These are phyloP conservation scores for Cyphellophora attinorum DNA, from an alignment of 2,329 filamentous ascomycete genomes.

Conservation along the genomic window DNA sequence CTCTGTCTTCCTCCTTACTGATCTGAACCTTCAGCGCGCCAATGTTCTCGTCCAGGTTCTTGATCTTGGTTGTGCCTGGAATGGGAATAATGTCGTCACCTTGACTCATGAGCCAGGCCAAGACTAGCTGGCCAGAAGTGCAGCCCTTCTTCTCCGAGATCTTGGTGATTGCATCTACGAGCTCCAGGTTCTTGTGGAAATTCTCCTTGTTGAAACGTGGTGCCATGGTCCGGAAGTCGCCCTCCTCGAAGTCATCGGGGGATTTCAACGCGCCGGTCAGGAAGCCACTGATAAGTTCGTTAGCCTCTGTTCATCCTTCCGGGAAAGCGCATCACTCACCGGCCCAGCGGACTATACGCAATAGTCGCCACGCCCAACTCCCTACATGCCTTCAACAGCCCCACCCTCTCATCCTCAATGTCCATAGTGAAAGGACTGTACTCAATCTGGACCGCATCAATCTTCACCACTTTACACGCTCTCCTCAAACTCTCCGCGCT, in stretches of 20 bases:
- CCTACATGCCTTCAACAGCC: slow-evolving; percentile 35
- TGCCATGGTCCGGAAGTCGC: slow-evolving; percentile 38
- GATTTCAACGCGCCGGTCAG: slow-evolving; percentile 25
- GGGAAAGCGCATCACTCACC: no score
- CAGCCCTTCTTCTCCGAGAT: slow-evolving; percentile 46
- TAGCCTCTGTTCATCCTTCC: no score
- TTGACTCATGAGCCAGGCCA: slow-evolving; percentile 56
- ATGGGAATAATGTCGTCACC: slow-evolving; percentile 38
- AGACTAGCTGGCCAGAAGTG: slow-evolving; percentile 48
- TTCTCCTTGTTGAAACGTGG: slow-evolving; percentile 46
- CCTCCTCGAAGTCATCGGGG: slow-evolving; percentile 27
- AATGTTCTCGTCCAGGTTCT: slow-evolving; percentile 21
- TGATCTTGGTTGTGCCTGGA: slow-evolving; percentile 19
- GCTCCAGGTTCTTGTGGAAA: slow-evolving; percentile 46
- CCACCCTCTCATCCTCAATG: slow-evolving; percentile 30
- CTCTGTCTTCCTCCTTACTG: slow-evolving; percentile 22
- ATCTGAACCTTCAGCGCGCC: slow-evolving; percentile 16
- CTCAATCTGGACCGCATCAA: slow-evolving; percentile 43
- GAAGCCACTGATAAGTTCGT: no score
- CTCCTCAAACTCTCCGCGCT: slow-evolving; percentile 37
- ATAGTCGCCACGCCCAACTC: slow-evolving; percentile 37
- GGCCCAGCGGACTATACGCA: slow-evolving; percentile 30
- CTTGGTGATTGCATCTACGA: slow-evolving; percentile 40
- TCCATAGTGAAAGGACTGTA: slow-evolving; percentile 39
- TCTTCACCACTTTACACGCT: slow-evolving; percentile 36